Evolutionary conservation across 2,329 filamentous ascomycete species (phyloP), one percentile per base, ranked within the genome.

Genomic region (Colletotrichum sp.): DNA sequence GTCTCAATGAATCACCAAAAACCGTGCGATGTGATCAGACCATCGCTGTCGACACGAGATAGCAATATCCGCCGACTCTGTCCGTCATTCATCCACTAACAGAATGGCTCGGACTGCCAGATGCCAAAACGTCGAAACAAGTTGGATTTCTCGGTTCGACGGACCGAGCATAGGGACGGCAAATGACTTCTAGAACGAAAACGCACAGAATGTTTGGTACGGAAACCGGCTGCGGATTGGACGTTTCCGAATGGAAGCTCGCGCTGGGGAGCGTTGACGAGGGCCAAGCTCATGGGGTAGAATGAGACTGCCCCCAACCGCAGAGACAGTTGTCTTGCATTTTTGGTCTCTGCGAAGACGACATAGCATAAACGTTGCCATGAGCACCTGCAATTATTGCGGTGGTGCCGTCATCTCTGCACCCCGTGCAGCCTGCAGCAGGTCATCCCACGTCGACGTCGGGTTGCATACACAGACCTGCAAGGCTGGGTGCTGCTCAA

Each of bases 1-100:
- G 57, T 49, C 49, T 65, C 59, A 71, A 63, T 44, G 71, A 77
- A 62, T 75, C 66, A 75, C 52, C 28, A 44, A 67, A 55, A 77
- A 52, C 64, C 32, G 64, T 65, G 70, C 74, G 66, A 75, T 75
- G 75, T 28, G 62, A 75, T 75, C 75, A 75, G 71, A 71, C 66
- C 71, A 75, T 68, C 24, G 18, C 36, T 24, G 52, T 28, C 36
- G 64, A 76, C 44, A 65, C 70, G 49, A 73, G 57, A n/a, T 59
- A n/a, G 5, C 55, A 49, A 76, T 39, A 59, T 62, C 59, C 59
- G 57, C 64, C 15, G 62, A 64, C 7, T 72, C 55, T 68, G 39
- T 44, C 32, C 73, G 39, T 72, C 69, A 55, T 59, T 44, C 49
- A 39, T 39, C 49, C 24, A 49, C 68, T 63, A 55, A 18, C 28